phyloP scores from a whole-genome alignment of 2,329 filamentous ascomycete species.

The Elsinoe ampelina region DNA sequence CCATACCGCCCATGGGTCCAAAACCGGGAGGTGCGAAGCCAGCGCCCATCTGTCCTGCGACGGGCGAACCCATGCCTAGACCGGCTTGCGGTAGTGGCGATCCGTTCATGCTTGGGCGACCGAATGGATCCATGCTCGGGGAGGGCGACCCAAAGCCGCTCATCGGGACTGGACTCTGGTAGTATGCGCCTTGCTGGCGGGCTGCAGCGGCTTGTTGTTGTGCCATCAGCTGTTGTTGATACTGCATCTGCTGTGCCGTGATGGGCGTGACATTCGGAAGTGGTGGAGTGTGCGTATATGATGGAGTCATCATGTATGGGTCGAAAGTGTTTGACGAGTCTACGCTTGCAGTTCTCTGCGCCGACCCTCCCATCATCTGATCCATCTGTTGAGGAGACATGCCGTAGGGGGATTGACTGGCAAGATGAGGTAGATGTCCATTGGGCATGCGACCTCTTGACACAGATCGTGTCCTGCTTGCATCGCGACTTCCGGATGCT shows the following conservation, averaged over 20 bases:
- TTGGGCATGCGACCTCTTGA: constrained; percentile 27
- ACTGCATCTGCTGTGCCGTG: constrained; percentile 46
- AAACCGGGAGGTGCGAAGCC: constrained; percentile 36
- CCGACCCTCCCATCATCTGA: constrained; percentile 25
- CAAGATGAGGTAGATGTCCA: constrained; percentile 26
- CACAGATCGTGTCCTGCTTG: constrained; percentile 23
- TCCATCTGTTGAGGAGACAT: constrained; percentile 32
- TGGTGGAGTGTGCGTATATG: constrained; percentile 29
- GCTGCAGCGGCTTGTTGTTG: constrained; percentile 25
- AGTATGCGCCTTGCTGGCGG: constrained; percentile 25
- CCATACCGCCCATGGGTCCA: constrained; percentile 28
- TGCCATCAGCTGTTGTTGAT: constrained; percentile 47
- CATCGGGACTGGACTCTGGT: constrained; percentile 22
- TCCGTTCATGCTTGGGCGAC: constrained; percentile 28
- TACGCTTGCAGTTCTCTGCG: constrained; percentile 41
- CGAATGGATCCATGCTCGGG: constrained; percentile 33
- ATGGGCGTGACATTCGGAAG: constrained; percentile 31
- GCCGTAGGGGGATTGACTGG: constrained; percentile 22
- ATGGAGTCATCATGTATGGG: constrained; percentile 30
- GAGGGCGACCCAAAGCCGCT: constrained; percentile 23
- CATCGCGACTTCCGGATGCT: constrained; percentile 28
- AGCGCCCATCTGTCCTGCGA: constrained; percentile 33
- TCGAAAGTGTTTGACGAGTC: constrained; percentile 39
- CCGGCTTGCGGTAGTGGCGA: constrained; percentile 34
- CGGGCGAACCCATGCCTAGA: constrained; percentile 30